A percentile compares a stretch with the other conserved stretches of the same genome.
Conservation (phyloP, 148 eudicot species). For the Rhododendron vialii region DNA sequence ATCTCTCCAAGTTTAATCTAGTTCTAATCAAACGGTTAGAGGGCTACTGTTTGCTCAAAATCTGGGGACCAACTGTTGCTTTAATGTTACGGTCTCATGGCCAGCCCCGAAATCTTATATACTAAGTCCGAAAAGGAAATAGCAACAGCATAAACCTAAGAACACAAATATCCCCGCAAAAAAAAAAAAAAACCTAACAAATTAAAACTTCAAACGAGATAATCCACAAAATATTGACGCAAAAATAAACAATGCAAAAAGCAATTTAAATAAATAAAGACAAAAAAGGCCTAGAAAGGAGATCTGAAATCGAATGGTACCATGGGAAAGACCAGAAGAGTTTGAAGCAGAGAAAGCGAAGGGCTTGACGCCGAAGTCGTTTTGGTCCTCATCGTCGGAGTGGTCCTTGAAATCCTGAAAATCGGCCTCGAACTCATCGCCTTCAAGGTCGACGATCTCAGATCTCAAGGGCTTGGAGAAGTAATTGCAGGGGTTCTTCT, state of each 20-base stretch:
- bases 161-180: background rate
- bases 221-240: background rate
- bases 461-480: constrained; percentile 61
- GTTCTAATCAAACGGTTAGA: background rate
- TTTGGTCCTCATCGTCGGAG: constrained; percentile 25
- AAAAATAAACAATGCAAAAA: background rate
- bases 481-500: constrained; percentile 19
- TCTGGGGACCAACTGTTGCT: background rate
- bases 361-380: constrained; percentile 28
- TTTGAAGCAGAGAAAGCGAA: constrained; percentile 36
- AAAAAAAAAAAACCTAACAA: no score
- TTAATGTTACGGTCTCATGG: background rate
- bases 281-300: background rate
- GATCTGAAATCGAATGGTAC: constrained; percentile 15
- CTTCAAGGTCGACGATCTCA: constrained; percentile 21
- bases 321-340: constrained; percentile 15
- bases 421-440: constrained; percentile 81
- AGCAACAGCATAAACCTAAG: background rate
- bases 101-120: background rate
- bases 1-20: background rate
- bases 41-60: background rate
- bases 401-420: constrained; percentile 56
- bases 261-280: background rate
- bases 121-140: background rate
- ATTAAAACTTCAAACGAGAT: no score